Base-by-base conservation (phyloP, 129 eudicot genomes). In the Chrysanthemum lavandulifolium region DNA sequence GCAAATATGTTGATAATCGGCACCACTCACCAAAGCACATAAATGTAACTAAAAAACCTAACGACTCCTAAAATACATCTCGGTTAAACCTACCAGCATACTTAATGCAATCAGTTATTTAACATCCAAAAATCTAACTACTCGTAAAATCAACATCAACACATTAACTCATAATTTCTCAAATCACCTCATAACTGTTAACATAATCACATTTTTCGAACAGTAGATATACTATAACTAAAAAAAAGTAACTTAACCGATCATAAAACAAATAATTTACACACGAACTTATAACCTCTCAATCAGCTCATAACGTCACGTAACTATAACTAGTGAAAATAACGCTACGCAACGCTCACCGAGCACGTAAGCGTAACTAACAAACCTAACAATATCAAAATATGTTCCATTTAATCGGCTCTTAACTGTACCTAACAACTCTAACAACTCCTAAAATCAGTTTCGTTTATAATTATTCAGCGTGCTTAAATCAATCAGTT, bases 101-200 rank as follows among this genome's bases (percentile, higher is more conserved):
- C 19, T 53, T 2, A 18, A 18, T 25, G 16, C 36, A 4, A 31
- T 31, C 36, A 4, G 36, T 31, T 4, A 31, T 31, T 31, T 31
- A 31, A 31, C 36, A 31, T 31, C 36, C 36, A 31, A 31, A 31
- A 31, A 31, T 31, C 36, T 31, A 31, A 55, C 15, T 16, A 54
- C 8, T 1, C 27, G 19, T 40, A 13, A 47, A 19, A 31, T 31
- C 18, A 66, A 66, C 71, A 15, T 47, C 55, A 45, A 16, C 2
- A 66, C 36, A 31, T 19, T 54, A 19, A 66, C 33, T 66, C 29
- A 3, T 15, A 62, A 33, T 2, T 16, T 49, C 51, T 15, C 51
- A 74, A 74, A 63, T 51, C 11, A 74, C 54, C 36, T 74, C 64
- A 29, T 48, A 16, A 66, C 21, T 36, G 47, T 31, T 31, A 31